Evolutionary conservation across 257 asterid genomes (phyloP), one percentile per base, ranked within the genome.

Genomic region (Henckelia pumila): DNA sequence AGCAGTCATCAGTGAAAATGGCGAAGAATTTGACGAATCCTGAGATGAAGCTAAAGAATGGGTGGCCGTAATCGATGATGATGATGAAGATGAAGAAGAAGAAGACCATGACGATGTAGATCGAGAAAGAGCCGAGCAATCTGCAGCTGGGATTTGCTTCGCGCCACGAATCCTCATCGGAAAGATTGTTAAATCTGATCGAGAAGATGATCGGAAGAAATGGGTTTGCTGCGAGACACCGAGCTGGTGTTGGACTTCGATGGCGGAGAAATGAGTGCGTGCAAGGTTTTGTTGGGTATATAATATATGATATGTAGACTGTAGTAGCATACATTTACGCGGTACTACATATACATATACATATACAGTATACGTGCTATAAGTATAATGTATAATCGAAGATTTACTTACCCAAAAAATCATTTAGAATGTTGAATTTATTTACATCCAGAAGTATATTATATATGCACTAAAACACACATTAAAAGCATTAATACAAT

Each of bases 1-100:
- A 2, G 82, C 17, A 17, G 63, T 17, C 59, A 59, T 22, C 4
- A 75, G 57, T 9, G 86, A 66, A 61, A 24, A 64, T 0, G 80
- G 77, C 11, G 55, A 68, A 1, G 78, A 76, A 67, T 67, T 67
- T 1, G 89, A 84, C 14, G 94, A 84, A 76, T 83, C 85, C 53
- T 78, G 82, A 0, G 91, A 86, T 4, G 94, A 88, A 66, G 84
- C 70, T 53, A 77, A 67, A 21, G 87, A 82, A 66, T 72, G 56
- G 0, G 80, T 64, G 21, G 82, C 73, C 6, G 89, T 81, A 76
- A 80, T 72, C 11, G 87, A 73, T 13, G 95, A 70, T 8, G 83
- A 61, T 1, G 91, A 79, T 13, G 84, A 61, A 2, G 86, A 70
- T 2, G 78, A 78, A 9, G 86, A 77, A 9, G 86, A 77, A n/a